Evolutionary conservation across 2,329 filamentous ascomycete genomes (phyloP), one percentile per base, ranked within the genome.

Genomic region (Cercospora sp.): DNA sequence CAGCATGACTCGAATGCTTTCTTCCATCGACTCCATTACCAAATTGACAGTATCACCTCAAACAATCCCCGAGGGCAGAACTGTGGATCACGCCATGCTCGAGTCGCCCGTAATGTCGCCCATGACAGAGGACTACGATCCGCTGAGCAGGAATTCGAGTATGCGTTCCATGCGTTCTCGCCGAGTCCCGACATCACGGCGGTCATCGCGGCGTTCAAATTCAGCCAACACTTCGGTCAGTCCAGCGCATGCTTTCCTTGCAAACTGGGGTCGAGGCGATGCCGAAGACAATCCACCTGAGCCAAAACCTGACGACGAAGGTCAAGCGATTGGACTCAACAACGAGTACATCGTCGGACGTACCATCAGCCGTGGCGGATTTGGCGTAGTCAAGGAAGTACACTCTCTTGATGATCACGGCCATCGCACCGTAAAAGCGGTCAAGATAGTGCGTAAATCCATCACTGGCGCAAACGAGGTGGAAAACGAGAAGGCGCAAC

Each of bases 261-360:
- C 74, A 1, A 51, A 67, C 33, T 77, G 75, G 75, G 72, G 66
- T 13, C 69, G 63, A 36, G 67, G 57, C 69, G 75, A 75, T 20
- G 63, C 68, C n/a, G 72, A 75, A 18, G 73, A 75, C 48, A 70
- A 70, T 8, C 69, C 71, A 5, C 60, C 71, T 9, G 75, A 77
- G 75, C 70, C 79, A 4, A 82, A 88, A 67, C 87, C 87, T 12
- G 89, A 91, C 74, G 87, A 89, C 60, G 88, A 90, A 79, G 89
- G 89, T 3, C 88, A 90, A 75, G 85, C 88, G 68, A 86, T 91
- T 58, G 88, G 87, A 51, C 84, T 83, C 58, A 74, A 82, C 51
- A 80, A 85, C 63, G 87, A 89, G 70, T 91, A 90, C 76, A 87
- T 91, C 33, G 86, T 91, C 62, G 89, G 89, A 59, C 87, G 88